Conservation (phyloP, 768 basidiomycete genomes). For the Mycena alexandri region DNA sequence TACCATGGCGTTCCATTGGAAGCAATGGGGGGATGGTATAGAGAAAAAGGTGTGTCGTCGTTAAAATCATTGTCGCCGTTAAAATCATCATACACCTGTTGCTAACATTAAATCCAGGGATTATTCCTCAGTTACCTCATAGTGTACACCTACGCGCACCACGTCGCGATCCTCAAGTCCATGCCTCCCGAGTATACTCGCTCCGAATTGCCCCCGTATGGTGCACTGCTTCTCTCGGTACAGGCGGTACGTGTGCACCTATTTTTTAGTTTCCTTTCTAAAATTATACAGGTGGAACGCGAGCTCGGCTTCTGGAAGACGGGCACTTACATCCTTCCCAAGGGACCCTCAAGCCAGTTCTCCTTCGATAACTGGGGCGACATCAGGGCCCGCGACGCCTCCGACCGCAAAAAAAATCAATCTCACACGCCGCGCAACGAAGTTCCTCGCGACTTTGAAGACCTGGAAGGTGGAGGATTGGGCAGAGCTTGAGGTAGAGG, state of each 20-base stretch:
- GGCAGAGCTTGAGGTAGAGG: background rate
- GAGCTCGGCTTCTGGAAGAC: too few relatives aligned
- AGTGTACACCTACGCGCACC: background rate
- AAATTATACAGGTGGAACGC: slow-evolving; percentile 7
- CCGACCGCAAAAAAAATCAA: background rate
- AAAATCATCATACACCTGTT: too few relatives aligned
- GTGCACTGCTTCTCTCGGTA: background rate
- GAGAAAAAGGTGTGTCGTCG: slow-evolving; percentile 9
- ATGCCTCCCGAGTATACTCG: background rate
- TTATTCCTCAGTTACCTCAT: background rate
- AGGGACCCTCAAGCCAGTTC: background rate
- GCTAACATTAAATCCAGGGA: slow-evolving; percentile 1
- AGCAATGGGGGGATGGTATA: slow-evolving; percentile 6
- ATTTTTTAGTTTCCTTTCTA: background rate
- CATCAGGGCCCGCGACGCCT: background rate
- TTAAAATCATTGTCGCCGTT: background rate
- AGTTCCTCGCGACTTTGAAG: too few relatives aligned
- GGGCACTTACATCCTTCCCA: slow-evolving; percentile 10
- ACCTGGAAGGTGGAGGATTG: slow-evolving; percentile 8
- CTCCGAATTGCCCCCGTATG: background rate
- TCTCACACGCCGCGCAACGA: slow-evolving; percentile 11
- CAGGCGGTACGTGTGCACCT: background rate
- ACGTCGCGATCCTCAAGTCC: background rate
- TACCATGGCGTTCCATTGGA: slow-evolving; percentile 8
- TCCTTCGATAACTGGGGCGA: slow-evolving; percentile 23